These are phyloP conservation scores for Eutrema heterophyllum DNA, from an alignment of 345 rosid genomes.

Conservation along the genomic window DNA sequence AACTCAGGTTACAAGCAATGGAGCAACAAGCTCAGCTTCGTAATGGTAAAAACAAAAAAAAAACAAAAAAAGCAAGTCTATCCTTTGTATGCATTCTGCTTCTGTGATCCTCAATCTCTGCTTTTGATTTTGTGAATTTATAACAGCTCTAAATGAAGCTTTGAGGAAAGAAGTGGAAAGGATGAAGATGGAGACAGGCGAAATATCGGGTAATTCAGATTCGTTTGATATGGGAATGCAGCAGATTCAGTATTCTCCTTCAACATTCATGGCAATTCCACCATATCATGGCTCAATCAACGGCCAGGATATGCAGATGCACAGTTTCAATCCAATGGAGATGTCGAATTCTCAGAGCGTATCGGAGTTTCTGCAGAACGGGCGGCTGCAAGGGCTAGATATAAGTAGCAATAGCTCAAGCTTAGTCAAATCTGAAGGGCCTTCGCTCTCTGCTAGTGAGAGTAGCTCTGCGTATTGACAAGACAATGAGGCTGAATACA, in stretches of 20 bases:
- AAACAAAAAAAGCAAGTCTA: not conserved
- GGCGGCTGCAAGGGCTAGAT: slow-evolving; percentile 52
- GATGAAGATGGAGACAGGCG: slow-evolving; percentile 60
- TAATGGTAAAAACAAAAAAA: slow-evolving; percentile 51
- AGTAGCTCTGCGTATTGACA: slow-evolving; percentile 56
- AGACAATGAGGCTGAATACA: not conserved
- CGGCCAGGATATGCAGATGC: slow-evolving; percentile 39
- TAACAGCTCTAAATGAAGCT: slow-evolving; percentile 56
- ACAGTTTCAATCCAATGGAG: slow-evolving; percentile 26
- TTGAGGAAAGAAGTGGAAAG: slow-evolving; percentile 65
- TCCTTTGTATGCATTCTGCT: not conserved
- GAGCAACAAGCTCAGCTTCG: slow-evolving; percentile 84
- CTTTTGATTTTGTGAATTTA: not conserved
- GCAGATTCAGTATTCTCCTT: slow-evolving; percentile 31
- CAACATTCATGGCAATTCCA: slow-evolving; percentile 35
- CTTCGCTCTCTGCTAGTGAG: slow-evolving; percentile 58
- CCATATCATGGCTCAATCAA: slow-evolving; percentile 28
- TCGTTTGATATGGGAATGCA: slow-evolving; percentile 49
- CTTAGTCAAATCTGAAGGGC: slow-evolving; percentile 55
- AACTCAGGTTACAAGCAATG: slow-evolving; percentile 67
- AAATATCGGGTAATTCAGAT: slow-evolving; percentile 36
- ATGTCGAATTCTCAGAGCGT: slow-evolving; percentile 25
- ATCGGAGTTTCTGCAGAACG: slow-evolving; percentile 40
- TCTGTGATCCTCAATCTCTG: not conserved
- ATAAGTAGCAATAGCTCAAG: slow-evolving; percentile 48